A percentile compares a stretch with the other conserved stretches of the same genome.
Evolutionary conservation across 495 filamentous ascomycete genomes (phyloP).

Genomic region (Neurospora sp.): DNA sequence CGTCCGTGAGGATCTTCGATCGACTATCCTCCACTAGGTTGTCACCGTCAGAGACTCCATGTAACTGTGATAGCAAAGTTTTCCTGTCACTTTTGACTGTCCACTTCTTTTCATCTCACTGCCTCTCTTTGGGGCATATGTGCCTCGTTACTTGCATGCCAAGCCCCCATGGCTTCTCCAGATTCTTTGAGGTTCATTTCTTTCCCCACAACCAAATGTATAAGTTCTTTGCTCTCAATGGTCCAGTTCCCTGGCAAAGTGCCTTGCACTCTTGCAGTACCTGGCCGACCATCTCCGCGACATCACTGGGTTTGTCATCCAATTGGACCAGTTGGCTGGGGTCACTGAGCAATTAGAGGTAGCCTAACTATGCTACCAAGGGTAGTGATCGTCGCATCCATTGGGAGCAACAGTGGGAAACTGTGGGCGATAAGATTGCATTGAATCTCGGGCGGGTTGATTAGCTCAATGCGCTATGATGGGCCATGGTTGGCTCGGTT

Average conservation of each 20-base stretch:
- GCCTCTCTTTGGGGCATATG: not conserved
- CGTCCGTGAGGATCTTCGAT: not conserved
- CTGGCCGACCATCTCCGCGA: not conserved
- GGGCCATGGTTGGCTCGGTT: not conserved
- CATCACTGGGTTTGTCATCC: not conserved
- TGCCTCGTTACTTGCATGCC: not conserved
- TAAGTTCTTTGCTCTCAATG: not conserved
- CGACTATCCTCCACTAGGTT: not conserved
- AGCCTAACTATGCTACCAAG: not conserved
- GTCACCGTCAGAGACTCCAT: not conserved
- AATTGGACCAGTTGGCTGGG: not conserved
- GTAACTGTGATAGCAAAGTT: not conserved
- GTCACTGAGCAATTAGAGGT: not conserved
- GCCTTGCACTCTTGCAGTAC: not conserved
- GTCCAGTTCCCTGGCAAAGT: not conserved
- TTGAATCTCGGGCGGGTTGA: not conserved
- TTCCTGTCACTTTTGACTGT: not conserved
- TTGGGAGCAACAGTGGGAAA: not conserved
- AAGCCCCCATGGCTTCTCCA: not conserved
- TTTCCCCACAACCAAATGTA: not conserved
- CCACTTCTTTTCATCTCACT: not conserved
- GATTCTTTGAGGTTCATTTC: not conserved
- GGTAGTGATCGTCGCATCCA: not conserved
- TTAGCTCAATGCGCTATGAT: not conserved
- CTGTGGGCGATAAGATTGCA: not conserved